Evolutionary conservation across 805 yeast species (phyloP).

Genomic region (Saturnispora sanitii): DNA sequence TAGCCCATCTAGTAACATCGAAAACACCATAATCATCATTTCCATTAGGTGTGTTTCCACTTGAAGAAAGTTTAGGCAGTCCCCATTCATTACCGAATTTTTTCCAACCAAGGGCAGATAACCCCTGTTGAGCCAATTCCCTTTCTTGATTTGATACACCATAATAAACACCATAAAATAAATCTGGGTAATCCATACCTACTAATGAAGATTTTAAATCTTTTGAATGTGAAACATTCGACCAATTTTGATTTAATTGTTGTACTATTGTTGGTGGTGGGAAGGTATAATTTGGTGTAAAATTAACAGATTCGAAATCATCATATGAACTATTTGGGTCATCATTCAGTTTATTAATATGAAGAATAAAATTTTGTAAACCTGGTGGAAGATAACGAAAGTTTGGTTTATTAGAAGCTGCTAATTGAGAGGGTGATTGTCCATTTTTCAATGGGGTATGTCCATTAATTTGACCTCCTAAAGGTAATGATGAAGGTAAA

Average conservation of each 20-base stretch:
- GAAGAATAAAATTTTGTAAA: conserved; percentile 25
- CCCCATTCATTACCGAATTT: conserved; percentile 26
- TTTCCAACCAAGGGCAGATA: conserved; percentile 32
- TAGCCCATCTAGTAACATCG: conserved; percentile 35
- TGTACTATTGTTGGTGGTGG: conserved; percentile 29
- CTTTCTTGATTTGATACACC: conserved; percentile 34
- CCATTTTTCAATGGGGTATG: neutral
- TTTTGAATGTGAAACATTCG: conserved; percentile 17
- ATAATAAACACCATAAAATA: conserved; percentile 37
- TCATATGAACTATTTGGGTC: conserved; percentile 12
- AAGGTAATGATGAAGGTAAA: too few species aligned
- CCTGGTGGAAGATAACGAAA: conserved; percentile 29
- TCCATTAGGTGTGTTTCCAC: too few species aligned
- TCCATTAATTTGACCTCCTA: too few species aligned
- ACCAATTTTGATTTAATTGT: conserved; percentile 27
- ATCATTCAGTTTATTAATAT: conserved; percentile 20
- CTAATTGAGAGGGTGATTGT: conserved; percentile 1
- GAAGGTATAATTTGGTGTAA: conserved; percentile 18
- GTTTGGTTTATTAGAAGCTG: conserved; percentile 16
- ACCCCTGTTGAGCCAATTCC: conserved; percentile 26
- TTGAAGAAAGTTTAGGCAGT: conserved; percentile 33
- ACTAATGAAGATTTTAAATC: conserved; percentile 22
- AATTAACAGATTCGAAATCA: conserved; percentile 14
- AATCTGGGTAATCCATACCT: conserved; percentile 26
- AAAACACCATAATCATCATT: conserved; percentile 33